phyloP scores from a whole-genome alignment of 495 filamentous ascomycete genomes.

The Hyaloscypha bicolor region DNA sequence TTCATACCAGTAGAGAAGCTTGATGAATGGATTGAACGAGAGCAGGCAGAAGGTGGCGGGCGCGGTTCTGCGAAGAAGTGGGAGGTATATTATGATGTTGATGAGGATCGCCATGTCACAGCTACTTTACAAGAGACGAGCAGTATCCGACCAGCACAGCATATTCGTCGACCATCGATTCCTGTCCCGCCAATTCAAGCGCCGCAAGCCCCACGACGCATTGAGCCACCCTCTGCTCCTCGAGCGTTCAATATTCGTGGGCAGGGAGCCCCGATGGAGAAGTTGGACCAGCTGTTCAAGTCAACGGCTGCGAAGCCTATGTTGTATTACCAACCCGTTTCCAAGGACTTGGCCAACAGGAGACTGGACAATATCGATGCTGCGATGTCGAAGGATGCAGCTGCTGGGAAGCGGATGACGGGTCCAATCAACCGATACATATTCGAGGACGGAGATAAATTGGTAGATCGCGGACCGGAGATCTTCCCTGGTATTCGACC shows the following conservation, averaged over 20 bases:
- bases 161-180: conserved; percentile 34
- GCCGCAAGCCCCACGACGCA: conserved; percentile 28
- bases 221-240: conserved; percentile 48
- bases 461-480: conserved; percentile 80
- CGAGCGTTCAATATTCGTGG: conserved; percentile 24
- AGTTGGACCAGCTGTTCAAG: conserved; percentile 29
- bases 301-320: conserved; percentile 36
- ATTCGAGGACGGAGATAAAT: conserved; percentile 69
- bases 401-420: conserved; percentile 47
- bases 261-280: conserved; percentile 7
- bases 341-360: conserved; percentile 54
- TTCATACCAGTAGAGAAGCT: conserved; percentile 82
- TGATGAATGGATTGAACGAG: conserved; percentile 71
- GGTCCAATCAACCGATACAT: conserved; percentile 73
- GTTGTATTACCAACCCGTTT: conserved; percentile 50
- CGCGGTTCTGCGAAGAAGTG: conserved; percentile 52
- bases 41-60: conserved; percentile 56
- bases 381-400: conserved; percentile 47
- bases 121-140: conserved; percentile 56
- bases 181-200: background rate
- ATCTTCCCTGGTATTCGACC: conserved; percentile 59
- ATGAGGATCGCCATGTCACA: conserved; percentile 50
- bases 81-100: conserved; percentile 71
- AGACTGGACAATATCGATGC: conserved; percentile 68
- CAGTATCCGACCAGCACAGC: conserved; percentile 32